Percentiles rank a stretch among this genome's conserved stretches.
Conservation (phyloP, 164 flowering plant species). For the Litsea cubeba region DNA sequence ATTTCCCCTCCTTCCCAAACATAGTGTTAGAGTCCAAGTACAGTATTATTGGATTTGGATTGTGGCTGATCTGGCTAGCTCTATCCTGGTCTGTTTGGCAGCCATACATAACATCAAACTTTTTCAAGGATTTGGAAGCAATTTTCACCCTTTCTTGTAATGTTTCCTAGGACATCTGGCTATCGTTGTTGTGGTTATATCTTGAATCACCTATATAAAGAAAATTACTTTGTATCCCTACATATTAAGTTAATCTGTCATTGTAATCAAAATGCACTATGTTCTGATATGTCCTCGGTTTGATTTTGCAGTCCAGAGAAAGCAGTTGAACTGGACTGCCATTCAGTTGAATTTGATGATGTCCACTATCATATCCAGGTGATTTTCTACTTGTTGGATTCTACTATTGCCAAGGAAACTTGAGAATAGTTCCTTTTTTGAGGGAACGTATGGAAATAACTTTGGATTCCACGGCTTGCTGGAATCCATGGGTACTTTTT, state of each 20-base stretch:
- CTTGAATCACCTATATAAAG: not conserved
- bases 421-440: too few relatives aligned
- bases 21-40: not conserved
- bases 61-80: too few relatives aligned
- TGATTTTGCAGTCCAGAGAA: conserved; percentile 70
- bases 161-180: not conserved
- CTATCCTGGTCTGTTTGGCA: too few relatives aligned
- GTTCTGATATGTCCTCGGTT: not conserved
- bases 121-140: not conserved
- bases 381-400: conserved; percentile 2
- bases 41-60: too few relatives aligned
- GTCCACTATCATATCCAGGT: conserved; percentile 92
- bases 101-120: not conserved
- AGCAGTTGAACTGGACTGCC: conserved; percentile 81
- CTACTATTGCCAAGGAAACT: not conserved
- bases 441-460: too few relatives aligned
- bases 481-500: too few relatives aligned
- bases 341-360: conserved; percentile 88
- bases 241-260: not conserved
- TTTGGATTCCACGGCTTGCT: too few relatives aligned
- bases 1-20: too few relatives aligned
- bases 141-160: not conserved
- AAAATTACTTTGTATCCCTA: not conserved
- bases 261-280: not conserved
- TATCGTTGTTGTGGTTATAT: not conserved